Base-by-base conservation (phyloP, 2,329 filamentous ascomycete genomes). In the Sclerotinia minor region DNA sequence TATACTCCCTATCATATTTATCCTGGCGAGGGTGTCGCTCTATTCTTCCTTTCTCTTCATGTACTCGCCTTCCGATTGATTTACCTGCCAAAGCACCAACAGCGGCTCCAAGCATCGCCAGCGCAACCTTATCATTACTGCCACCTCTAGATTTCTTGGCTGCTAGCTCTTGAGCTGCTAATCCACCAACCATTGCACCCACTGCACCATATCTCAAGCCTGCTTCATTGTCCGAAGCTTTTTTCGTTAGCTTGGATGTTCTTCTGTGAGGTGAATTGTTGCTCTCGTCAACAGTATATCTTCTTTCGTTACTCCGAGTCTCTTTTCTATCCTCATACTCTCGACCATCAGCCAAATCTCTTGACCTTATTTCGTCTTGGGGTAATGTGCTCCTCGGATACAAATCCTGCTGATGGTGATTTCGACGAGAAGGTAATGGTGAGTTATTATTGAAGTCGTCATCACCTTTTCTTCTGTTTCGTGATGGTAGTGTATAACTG, bases 11-110 rank as follows among this genome's bases (percentile, higher is more conserved):
- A 38, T 35, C 47, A 64, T 64, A 64, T 50, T 17, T 41, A 41
- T 47, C n/a, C 24, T 19, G 32, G 19, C 21, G 15, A 5, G 5
- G 32, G 3, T 13, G 29, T 11, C 47, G 5, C 32, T 21, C 45
- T 35, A 13, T 5, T 21, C 6, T 64, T 26, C 60, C 35, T 29
- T 29, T 52, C 41, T 44, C 8, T 17, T 53, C 47, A 41, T 24
- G 44, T 26, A 64, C 24, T 11, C 60, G 38, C 26, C 44, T 32
- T 13, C 47, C 32, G 7, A 64, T 11, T 24, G 60, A 64, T 17
- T 64, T 64, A 6, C 60, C 60, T n/a, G 60, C 47, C 2, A 64
- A 35, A 5, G 60, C 60, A 38, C 47, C 60, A 13, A 35, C 60
- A 19, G 52, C 29, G 3, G 47, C 60, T 21, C 60, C 60, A 2